These are phyloP conservation scores for Macrophomina phaseolina DNA, from an alignment of 2,329 filamentous ascomycete species.

Conservation along the genomic window DNA sequence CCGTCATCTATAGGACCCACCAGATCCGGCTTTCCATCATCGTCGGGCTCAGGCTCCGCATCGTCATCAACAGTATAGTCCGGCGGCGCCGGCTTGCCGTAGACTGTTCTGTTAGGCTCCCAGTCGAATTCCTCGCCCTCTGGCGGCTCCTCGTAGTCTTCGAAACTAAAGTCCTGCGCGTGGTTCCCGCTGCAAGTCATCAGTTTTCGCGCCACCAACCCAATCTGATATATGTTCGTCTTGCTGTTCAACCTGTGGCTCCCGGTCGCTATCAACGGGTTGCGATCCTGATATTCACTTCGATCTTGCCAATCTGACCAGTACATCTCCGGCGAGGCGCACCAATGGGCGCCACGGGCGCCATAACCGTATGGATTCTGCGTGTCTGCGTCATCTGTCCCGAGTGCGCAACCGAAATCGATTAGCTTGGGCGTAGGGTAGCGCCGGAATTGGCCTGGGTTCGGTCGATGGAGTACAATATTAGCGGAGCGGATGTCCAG, in stretches of 20 bases:
- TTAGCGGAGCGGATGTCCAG: constrained; percentile 33
- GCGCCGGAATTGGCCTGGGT: neutral
- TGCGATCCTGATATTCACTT: neutral
- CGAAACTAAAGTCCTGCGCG: neutral
- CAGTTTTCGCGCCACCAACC: neutral
- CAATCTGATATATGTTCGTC: neutral
- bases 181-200: neutral
- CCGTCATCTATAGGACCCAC: neutral
- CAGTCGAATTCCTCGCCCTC: no score
- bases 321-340: neutral
- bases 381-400: neutral
- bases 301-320: neutral
- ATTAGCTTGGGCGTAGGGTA: neutral
- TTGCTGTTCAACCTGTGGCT: neutral
- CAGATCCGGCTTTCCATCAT: neutral
- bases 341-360: neutral
- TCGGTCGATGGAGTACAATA: constrained; percentile 30
- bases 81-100: neutral
- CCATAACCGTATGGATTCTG: neutral
- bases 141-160: neutral
- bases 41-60: neutral
- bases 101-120: no score
- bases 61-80: neutral
- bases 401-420: neutral
- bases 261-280: neutral